Base-by-base conservation (phyloP, 2,329 filamentous ascomycete species). In the Alternaria sp. region DNA sequence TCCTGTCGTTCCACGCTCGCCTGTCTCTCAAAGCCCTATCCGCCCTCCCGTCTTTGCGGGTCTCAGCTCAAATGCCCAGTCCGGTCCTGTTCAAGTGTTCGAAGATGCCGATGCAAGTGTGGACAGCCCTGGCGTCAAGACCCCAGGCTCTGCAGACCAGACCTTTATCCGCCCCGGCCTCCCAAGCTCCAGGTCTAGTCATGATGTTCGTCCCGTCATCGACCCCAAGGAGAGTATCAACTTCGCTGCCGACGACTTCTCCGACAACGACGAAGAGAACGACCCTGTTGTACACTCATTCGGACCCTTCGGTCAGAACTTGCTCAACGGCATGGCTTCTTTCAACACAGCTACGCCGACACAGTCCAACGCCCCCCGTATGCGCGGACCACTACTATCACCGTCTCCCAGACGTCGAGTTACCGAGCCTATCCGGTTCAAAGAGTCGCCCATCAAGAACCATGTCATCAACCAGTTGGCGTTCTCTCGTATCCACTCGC, bases 381-480 rank as follows among this genome's bases (percentile, higher is more conserved):
- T 68, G 23, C 76, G 71, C 30, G 68, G 72, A n/a, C 68, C 71
- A 20, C 57, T 73, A 46, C 60, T 72, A 9, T 75, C 77, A 2
- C 73, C 73, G 14, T 79, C 79, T 33, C 75, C 79, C 14, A 71
- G 74, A 60, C 73, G 71, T 44, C 61, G 72, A 57, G 66, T 67
- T 44, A 41, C 66, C 12, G 74, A 77, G 23, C 66, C 70, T 62
- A 51, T 68, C 20, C 67, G 68, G 41, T 75, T 80, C 70, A 78
- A 81, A 58, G 74, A 78, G 33, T 74, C 73, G 81, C 83, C 82
- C 81, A 81, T 96, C 68, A 87, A 87, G 72, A 97, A 97, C 80
- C 96, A 99, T 77, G 89, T 97, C 66, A 87, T 96, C 78, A 98
- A 98, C 81, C 96, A 99, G 81, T 88, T 99, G 28, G 96, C 96